Percentiles rank a stretch among this genome's conserved stretches.
Conservation (phyloP, 495 filamentous ascomycete genomes). For the Tuber umbilicatum region DNA sequence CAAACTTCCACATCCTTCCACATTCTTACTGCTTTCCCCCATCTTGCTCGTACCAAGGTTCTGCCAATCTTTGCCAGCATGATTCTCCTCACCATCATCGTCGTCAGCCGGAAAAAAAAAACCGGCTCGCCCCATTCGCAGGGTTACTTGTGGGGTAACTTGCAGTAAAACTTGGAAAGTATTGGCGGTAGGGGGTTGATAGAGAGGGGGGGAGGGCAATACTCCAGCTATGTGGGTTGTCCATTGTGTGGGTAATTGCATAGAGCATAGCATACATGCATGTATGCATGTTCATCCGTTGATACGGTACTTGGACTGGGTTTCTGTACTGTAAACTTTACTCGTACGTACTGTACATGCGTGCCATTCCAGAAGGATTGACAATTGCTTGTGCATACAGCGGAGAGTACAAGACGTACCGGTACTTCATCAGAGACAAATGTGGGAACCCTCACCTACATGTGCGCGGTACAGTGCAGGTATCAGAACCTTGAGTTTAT, state of each 20-base stretch:
- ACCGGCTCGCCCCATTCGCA: not conserved
- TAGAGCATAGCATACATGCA: not conserved
- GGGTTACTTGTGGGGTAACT: not conserved
- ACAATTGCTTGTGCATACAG: not conserved
- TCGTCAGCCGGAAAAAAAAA: not conserved
- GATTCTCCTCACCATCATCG: constrained; percentile 3
- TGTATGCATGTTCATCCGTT: not conserved
- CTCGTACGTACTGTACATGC: not conserved
- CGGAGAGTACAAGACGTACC: not conserved
- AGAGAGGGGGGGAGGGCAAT: not conserved
- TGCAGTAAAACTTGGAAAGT: not conserved
- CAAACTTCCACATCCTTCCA: not conserved
- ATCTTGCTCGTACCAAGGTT: constrained; percentile 26
- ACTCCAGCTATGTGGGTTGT: not conserved
- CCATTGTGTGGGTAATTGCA: not conserved
- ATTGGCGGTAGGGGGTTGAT: not conserved
- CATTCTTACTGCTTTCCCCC: not conserved
- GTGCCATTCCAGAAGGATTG: not conserved
- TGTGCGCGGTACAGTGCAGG: not conserved
- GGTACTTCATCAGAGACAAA: not conserved
- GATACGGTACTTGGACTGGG: not conserved
- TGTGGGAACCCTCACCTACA: not conserved
- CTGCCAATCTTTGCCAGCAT: constrained; percentile 29
- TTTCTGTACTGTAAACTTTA: not conserved
- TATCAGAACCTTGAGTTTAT: not conserved